Conservation (phyloP, 176 grass and related monocot genomes). For the Guadua angustifolia region DNA sequence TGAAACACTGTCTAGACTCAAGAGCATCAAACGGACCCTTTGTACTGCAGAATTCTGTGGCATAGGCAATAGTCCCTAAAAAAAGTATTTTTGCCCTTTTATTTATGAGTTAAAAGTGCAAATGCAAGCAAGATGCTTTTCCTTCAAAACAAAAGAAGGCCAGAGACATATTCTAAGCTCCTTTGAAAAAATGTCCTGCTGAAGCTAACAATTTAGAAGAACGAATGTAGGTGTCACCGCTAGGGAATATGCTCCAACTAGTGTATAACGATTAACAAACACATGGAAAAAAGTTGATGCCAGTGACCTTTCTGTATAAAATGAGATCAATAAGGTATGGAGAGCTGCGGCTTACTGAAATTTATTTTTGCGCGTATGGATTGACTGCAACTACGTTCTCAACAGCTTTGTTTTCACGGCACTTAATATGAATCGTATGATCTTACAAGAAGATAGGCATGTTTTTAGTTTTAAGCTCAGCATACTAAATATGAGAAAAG, state of each 20-base stretch:
- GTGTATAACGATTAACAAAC: constrained; percentile 51
- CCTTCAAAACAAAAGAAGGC: constrained; percentile 41
- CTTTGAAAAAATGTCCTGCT: constrained; percentile 34
- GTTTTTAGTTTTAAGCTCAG: neutral
- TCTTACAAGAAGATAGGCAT: neutral
- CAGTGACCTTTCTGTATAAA: constrained; percentile 52
- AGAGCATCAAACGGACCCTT: constrained; percentile 20
- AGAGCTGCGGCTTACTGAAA: constrained; percentile 16
- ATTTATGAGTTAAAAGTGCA: constrained; percentile 38
- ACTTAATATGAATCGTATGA: constrained; percentile 1
- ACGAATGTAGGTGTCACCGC: constrained; percentile 53
- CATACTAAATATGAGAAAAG: neutral
- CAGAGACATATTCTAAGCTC: constrained; percentile 29
- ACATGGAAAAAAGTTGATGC: constrained; percentile 50
- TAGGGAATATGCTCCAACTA: constrained; percentile 64
- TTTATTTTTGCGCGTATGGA: constrained; percentile 31
- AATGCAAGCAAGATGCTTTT: constrained; percentile 41
- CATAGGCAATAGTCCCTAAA: constrained; percentile 41
- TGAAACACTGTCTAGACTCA: constrained; percentile 27
- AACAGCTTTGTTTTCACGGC: neutral
- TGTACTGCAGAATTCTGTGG: constrained; percentile 36
- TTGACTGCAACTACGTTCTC: neutral
- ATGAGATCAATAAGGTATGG: constrained; percentile 34
- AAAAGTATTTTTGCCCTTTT: constrained; percentile 33
- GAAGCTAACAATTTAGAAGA: constrained; percentile 39